Conservation (phyloP, 2,329 filamentous ascomycete genomes). For the Davidsoniella virescens region DNA sequence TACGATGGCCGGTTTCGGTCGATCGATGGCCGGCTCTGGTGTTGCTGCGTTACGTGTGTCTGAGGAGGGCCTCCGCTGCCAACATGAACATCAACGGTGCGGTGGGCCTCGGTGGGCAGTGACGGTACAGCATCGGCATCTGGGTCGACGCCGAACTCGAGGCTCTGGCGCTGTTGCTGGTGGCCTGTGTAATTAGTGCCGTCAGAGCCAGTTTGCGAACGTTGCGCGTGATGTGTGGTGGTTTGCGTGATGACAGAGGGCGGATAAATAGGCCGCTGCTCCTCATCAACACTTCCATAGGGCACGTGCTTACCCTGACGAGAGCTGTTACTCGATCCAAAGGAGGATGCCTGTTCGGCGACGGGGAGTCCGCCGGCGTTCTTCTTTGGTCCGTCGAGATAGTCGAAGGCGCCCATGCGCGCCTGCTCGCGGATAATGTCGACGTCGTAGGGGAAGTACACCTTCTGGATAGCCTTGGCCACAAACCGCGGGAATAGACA, state of each 20-base stretch:
- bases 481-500: slow-evolving; percentile 78
- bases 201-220: slow-evolving; percentile 83
- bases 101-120: not conserved
- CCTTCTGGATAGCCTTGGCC: slow-evolving; percentile 78
- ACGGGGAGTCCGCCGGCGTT: slow-evolving; percentile 12
- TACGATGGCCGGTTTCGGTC: slow-evolving; percentile 69
- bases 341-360: not conserved
- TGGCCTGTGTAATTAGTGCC: slow-evolving; percentile 75
- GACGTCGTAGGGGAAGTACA: slow-evolving; percentile 82
- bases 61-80: slow-evolving; percentile 14
- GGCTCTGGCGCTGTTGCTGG: slow-evolving; percentile 23
- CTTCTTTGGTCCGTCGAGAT: slow-evolving; percentile 33
- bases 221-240: slow-evolving; percentile 51
- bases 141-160: slow-evolving; percentile 10
- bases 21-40: slow-evolving; percentile 35
- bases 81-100: slow-evolving; percentile 13
- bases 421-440: slow-evolving; percentile 94
- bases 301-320: slow-evolving; percentile 40
- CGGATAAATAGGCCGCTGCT: slow-evolving; percentile 82
- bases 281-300: slow-evolving; percentile 60
- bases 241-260: slow-evolving; percentile 69
- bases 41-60: slow-evolving; percentile 16
- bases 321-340: slow-evolving; percentile 28
- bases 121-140: slow-evolving; percentile 8
- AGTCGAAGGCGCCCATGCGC: slow-evolving; percentile 63